These are phyloP conservation scores for Tylopilus orsonianus DNA, from an alignment of 1,284 basidiomycete species.

Conservation along the genomic window DNA sequence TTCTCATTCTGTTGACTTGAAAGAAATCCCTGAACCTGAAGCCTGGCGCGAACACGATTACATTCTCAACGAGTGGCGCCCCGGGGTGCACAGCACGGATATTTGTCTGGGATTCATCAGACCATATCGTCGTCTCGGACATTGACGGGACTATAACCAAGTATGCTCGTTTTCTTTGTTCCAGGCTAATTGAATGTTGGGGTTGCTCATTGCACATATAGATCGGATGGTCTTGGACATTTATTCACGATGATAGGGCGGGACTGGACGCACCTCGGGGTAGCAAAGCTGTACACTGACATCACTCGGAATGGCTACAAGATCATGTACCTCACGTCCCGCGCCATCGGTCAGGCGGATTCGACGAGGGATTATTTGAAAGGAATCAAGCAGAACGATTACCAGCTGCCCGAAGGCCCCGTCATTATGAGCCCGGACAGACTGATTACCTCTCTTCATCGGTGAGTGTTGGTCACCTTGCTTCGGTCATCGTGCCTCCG, in stretches of 20 bases:
- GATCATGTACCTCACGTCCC: slow-evolving; percentile 96
- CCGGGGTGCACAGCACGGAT: slow-evolving; percentile 91
- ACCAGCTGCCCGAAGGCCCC: slow-evolving; percentile 94
- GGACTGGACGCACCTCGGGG: slow-evolving; percentile 99
- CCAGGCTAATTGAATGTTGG: not conserved
- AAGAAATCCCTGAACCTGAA: slow-evolving; percentile 88
- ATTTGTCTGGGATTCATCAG: slow-evolving; percentile 93
- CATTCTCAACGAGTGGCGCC: slow-evolving; percentile 87
- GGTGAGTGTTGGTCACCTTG: slow-evolving; percentile 48
- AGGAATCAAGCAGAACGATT: slow-evolving; percentile 94
- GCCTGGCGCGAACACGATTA: slow-evolving; percentile 88
- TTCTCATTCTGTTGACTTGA: slow-evolving; percentile 4
- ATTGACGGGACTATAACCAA: slow-evolving; percentile 99
- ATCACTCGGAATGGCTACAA: slow-evolving; percentile 97
- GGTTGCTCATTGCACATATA: slow-evolving; percentile 31
- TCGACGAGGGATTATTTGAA: slow-evolving; percentile 95
- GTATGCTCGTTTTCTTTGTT: slow-evolving; percentile 44
- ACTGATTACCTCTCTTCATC: slow-evolving; percentile 91
- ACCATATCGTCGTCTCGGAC: slow-evolving; percentile 92
- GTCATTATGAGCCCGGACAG: slow-evolving; percentile 99
- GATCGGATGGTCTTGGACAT: slow-evolving; percentile 96
- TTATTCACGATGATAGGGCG: slow-evolving; percentile 98
- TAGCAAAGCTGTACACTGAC: slow-evolving; percentile 98
- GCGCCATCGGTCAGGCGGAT: slow-evolving; percentile 98
- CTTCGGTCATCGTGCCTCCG: not conserved